These are phyloP conservation scores for Leccinum subrobustum DNA, from an alignment of 1,284 basidiomycete genomes.

Conservation along the genomic window DNA sequence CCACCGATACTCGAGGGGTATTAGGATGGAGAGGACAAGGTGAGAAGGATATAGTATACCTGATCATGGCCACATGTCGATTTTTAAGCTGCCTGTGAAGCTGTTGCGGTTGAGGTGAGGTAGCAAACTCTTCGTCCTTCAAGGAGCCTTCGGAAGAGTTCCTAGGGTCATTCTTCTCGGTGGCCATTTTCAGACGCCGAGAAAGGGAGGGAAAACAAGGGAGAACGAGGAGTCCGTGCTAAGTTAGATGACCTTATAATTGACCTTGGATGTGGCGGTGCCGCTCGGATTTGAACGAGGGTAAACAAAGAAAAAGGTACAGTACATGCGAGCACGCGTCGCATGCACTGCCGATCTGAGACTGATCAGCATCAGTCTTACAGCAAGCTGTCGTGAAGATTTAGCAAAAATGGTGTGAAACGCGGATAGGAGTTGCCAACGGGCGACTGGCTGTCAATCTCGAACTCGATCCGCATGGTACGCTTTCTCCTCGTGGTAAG, in stretches of 20 bases:
- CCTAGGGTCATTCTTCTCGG: slow-evolving; percentile 25
- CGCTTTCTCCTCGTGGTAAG: neutral
- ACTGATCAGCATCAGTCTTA: neutral
- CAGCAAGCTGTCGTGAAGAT: neutral
- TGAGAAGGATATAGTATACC: slow-evolving; percentile 33
- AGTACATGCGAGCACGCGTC: neutral
- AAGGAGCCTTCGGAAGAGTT: slow-evolving; percentile 17
- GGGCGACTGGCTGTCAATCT: neutral
- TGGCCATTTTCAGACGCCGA: slow-evolving; percentile 8
- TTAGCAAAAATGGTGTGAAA: neutral
- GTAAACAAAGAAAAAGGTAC: neutral
- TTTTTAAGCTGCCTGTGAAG: slow-evolving; percentile 64
- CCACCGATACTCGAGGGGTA: slow-evolving; percentile 50
- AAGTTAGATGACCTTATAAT: slow-evolving; percentile 3
- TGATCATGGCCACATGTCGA: slow-evolving; percentile 70
- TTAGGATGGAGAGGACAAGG: neutral
- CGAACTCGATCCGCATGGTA: neutral
- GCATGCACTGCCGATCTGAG: neutral
- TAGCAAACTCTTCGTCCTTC: slow-evolving; percentile 22
- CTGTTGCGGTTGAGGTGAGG: slow-evolving; percentile 11
- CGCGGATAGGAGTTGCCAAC: neutral
- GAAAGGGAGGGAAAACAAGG: neutral
- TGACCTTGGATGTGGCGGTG: slow-evolving; percentile 19
- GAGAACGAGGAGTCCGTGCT: neutral
- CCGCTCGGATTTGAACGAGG: neutral